phyloP scores from a whole-genome alignment of 1,284 basidiomycete genomes.

The Lignosus rhinocerotis region DNA sequence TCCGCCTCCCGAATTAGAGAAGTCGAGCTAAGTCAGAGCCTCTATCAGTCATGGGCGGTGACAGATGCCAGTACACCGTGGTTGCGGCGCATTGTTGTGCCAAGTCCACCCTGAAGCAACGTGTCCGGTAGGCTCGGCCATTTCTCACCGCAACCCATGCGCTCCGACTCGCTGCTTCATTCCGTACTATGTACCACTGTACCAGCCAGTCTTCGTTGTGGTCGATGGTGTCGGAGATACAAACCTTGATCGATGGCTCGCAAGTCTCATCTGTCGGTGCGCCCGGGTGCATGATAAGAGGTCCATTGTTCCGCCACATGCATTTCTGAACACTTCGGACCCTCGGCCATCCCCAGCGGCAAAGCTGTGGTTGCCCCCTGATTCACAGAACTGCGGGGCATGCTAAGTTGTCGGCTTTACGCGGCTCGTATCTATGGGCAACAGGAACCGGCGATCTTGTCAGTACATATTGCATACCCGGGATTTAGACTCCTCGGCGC shows the following conservation, averaged over 20 bases:
- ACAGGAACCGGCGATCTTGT: not conserved
- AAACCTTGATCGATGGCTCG: not conserved
- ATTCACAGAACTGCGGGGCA: not conserved
- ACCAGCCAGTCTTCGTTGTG: not conserved
- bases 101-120: slow-evolving; percentile 15
- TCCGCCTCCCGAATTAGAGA: not conserved
- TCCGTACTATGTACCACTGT: not conserved
- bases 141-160: slow-evolving; percentile 12
- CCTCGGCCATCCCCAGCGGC: too few species aligned
- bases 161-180: slow-evolving; percentile 1
- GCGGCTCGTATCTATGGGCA: not conserved
- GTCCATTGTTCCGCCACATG: not conserved
- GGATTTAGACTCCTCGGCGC: not conserved
- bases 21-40: not conserved
- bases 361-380: not conserved
- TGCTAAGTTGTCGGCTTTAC: not conserved
- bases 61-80: slow-evolving; percentile 19
- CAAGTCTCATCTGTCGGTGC: not conserved
- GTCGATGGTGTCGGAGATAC: too few species aligned
- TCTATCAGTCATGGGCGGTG: slow-evolving; percentile 13
- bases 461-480: not conserved
- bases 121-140: slow-evolving; percentile 20
- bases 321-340: not conserved
- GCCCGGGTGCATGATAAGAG: not conserved
- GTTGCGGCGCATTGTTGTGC: slow-evolving; percentile 12